Base-by-base conservation (phyloP, 1,284 basidiomycete species). In the Ceratobasidium sp. region DNA sequence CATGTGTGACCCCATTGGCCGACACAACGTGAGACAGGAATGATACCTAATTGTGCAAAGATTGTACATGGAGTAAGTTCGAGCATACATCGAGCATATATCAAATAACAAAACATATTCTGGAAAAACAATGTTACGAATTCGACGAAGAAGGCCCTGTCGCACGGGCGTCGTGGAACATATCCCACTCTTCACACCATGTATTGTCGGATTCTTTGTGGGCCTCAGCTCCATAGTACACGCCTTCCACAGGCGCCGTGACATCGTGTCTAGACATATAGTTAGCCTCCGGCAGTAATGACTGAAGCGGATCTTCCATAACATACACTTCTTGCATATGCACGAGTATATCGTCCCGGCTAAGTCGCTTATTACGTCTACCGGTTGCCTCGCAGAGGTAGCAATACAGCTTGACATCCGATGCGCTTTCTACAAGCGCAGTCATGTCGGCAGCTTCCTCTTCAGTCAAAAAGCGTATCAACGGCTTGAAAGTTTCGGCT, bases 251-350 rank as follows among this genome's bases (percentile, higher is more conserved):
- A 18, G 39, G 33, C 39, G 10, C 39, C n/a, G 33, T 3, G 18
- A 63, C 61, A 40, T 42, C 61, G n/a, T 63, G 61, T 39, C 61
- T 63, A 44, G 9, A 28, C 10, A 12, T 10, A 13, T 15, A 7
- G 23, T 58, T 58, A 58, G 56, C 28, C 0, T 20, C 56, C 28
- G 23, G 23, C 9, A 5, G 28, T 2, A 10, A 9, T 13, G 39
- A 63, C 18, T 12, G 15, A 33, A 20, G 13, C n/a, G n/a, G n/a
- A 44, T 0, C 40, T 4, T 6, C 40, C 20, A 7, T n/a, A n/a
- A 33, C 61, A 42, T n/a, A 63, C 61, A 63, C 61, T 6, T 63
- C 61, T n/a, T 42, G 61, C 15, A 42, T 42, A 42, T 63, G 61
- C 12, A 12, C 61, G 15, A 63, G 39, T 2, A 63, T 39, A 15